Percentiles rank a stretch among this genome's conserved stretches.
Conservation (phyloP, 345 rosid genomes). For the Citrus maxima region DNA sequence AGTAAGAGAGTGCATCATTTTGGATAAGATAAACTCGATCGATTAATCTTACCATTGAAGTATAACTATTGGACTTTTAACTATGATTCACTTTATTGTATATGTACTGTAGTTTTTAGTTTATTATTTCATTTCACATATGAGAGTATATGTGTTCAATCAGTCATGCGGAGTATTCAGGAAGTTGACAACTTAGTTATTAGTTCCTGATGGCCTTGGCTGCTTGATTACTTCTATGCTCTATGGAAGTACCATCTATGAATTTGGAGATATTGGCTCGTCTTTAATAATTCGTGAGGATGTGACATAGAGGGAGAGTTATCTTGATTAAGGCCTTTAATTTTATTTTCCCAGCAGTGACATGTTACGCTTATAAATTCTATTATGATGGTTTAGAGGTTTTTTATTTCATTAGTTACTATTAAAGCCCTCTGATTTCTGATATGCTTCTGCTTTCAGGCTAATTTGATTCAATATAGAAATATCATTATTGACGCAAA, state of each 20-base stretch:
- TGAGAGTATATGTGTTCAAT: not conserved
- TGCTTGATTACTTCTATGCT: too few relatives aligned
- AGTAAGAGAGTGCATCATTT: not conserved
- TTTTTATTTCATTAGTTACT: not conserved
- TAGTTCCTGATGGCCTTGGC: not conserved
- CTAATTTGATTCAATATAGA: conserved; percentile 58
- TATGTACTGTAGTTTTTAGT: not conserved
- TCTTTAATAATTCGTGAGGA: not conserved
- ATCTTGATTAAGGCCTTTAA: not conserved
- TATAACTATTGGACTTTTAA: not conserved
- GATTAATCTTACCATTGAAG: not conserved
- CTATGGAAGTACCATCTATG: not conserved
- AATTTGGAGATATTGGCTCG: not conserved
- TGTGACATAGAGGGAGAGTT: not conserved
- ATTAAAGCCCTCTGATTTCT: conserved; percentile 3
- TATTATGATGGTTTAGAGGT: not conserved
- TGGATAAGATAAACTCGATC: not conserved
- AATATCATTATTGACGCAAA: conserved; percentile 83
- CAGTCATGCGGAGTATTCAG: not conserved
- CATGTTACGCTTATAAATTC: not conserved
- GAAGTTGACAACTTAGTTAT: not conserved
- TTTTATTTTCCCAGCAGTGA: not conserved
- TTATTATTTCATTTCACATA: not conserved
- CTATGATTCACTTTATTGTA: not conserved
- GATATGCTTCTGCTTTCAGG: conserved; percentile 42